phyloP scores from a whole-genome alignment of 164 flowering plant genomes.

The Umbilicus rupestris region DNA sequence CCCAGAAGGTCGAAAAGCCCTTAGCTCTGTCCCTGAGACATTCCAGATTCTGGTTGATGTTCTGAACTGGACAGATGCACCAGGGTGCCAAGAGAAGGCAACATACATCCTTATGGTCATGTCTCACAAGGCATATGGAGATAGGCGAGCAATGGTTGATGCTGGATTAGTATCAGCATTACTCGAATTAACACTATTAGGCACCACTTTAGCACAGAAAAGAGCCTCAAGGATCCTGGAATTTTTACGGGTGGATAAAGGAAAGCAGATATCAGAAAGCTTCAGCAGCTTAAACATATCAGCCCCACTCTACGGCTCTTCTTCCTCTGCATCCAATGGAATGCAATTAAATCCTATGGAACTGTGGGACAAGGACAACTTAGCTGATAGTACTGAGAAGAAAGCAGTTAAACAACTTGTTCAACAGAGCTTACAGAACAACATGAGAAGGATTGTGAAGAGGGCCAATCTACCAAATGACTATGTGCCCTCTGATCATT shows the following conservation, averaged over 20 bases:
- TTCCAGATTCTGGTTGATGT: constrained; percentile 67
- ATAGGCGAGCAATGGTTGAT: constrained; percentile 75
- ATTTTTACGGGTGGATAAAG: constrained; percentile 66
- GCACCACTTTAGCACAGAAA: constrained; percentile 84
- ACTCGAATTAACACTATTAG: constrained; percentile 84
- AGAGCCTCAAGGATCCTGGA: constrained; percentile 88
- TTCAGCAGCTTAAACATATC: constrained; percentile 40
- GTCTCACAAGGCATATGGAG: constrained; percentile 80
- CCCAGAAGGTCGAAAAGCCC: constrained; percentile 63
- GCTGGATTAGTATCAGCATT: constrained; percentile 61
- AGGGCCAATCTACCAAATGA: constrained; percentile 90
- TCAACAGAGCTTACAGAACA: constrained; percentile 87
- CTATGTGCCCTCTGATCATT: constrained; percentile 75
- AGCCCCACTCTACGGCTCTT: constrained; percentile 59
- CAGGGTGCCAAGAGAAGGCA: constrained; percentile 82
- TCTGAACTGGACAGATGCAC: constrained; percentile 77
- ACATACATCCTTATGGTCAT: constrained; percentile 81
- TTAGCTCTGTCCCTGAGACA: constrained; percentile 38
- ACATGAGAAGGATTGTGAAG: constrained; percentile 82
- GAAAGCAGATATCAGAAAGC: constrained; percentile 58
- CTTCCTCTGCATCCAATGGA: constrained; percentile 24
- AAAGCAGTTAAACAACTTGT: constrained; percentile 89
- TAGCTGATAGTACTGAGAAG: constrained; percentile 59
- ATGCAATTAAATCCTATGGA: constrained; percentile 12
- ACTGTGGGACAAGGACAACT: constrained; percentile 23